Evolutionary conservation across 108 stramenopile species (phyloP).

Genomic region (Chaetoceros tenuissimus): DNA sequence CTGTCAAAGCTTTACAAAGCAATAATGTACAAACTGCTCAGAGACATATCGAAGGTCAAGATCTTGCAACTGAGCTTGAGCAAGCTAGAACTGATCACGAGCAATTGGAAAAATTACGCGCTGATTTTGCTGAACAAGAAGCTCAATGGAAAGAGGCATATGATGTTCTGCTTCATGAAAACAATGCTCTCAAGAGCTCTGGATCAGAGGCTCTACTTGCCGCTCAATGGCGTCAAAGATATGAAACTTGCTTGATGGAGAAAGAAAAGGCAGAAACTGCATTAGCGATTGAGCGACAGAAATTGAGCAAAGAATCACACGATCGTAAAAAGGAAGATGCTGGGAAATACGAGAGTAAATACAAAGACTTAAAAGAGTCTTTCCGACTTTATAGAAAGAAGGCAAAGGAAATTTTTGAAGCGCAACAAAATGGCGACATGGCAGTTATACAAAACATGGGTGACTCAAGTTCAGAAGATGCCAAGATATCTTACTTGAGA

Average conservation of each 20-base stretch:
- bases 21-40: conserved; percentile 57
- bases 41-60: conserved; percentile 62
- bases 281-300: conserved; percentile 47
- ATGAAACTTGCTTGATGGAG: conserved; percentile 73
- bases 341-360: conserved; percentile 78
- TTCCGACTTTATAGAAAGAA: conserved; percentile 84
- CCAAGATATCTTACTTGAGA: conserved; percentile 66
- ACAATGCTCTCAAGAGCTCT: conserved; percentile 67
- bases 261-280: conserved; percentile 64
- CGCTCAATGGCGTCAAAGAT: conserved; percentile 88
- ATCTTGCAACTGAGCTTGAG: conserved; percentile 24
- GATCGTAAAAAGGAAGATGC: conserved; percentile 32
- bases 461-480: conserved; percentile 31
- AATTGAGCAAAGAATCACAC: conserved; percentile 23
- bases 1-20: conserved; percentile 68
- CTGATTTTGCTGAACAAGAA: conserved; percentile 75
- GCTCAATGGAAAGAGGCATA: conserved; percentile 86
- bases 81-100: conserved; percentile 45
- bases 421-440: conserved; percentile 56
- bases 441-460: neutral
- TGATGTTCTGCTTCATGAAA: conserved; percentile 70
- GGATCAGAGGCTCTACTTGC: conserved; percentile 86
- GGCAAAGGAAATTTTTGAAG: conserved; percentile 87
- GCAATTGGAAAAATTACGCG: conserved; percentile 33
- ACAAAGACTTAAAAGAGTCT: conserved; percentile 83